Base-by-base conservation (phyloP, 2,329 filamentous ascomycete species). In the Thielaviopsis euricoi region DNA sequence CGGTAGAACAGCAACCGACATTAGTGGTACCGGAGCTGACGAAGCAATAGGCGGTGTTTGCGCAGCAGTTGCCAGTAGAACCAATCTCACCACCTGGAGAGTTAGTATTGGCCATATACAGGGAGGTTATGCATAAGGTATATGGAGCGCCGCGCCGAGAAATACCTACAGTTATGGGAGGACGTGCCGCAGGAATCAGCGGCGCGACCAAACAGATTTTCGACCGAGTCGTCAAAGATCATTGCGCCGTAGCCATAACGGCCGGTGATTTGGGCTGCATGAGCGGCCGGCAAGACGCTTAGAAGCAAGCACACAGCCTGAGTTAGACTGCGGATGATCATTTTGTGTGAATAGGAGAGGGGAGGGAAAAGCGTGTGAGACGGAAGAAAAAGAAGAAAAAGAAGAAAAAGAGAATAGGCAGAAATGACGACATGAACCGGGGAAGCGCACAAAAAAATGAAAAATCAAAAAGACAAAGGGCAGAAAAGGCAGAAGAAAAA, bases 1-100 rank as follows among this genome's bases (percentile, higher is more conserved):
- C 71, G 60, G 73, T 67, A 33, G 67, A 66, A 62, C 75, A 77
- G 66, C 75, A 77, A 54, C 65, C 65, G 5, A 69, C 61, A 3
- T 64, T 61, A 15, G n/a, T 17, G 56, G 65, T 65, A 21, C 63
- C 61, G 6, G 63, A 62, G 62, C 70, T 68, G 57, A 76, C 59
- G 63, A 74, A 74, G 66, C 75, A 77, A 65, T 76, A 77, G 50
- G 66, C 64, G 17, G 68, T 64, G 62, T 77, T 72, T 21, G 64
- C 60, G 63, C 75, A 77, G 67, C 75, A 77, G 6, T 64, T 55
- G 22, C 67, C 65, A 12, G 65, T 62, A 52, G 67, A 64, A 29
- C 69, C 67, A 40, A 76, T 64, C 53, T 76, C 74, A 54, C 72
- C 67, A 59, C 74, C 74, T 76, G 52, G 23, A 52, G 48, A 19